phyloP scores from a whole-genome alignment of 2,329 filamentous ascomycete genomes.

The Alternaria gaisen region DNA sequence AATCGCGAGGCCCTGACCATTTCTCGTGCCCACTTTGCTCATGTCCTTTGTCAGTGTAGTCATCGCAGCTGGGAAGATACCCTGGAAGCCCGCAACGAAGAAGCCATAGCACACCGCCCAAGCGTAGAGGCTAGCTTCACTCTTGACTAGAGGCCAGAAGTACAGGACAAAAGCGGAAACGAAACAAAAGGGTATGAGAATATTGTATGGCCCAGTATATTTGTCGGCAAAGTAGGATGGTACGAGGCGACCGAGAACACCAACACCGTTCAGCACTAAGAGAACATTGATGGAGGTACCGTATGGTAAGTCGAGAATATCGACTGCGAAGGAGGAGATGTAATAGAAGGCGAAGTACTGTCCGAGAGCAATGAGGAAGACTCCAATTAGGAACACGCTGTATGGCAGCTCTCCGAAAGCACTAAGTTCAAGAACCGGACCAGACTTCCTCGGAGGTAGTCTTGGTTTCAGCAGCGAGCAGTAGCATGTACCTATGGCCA shows the following conservation, averaged over 20 bases:
- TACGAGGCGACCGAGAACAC: slow-evolving; percentile 64
- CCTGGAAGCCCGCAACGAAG: slow-evolving; percentile 56
- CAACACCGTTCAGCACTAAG: slow-evolving; percentile 66
- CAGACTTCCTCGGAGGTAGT: slow-evolving; percentile 55
- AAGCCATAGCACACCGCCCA: slow-evolving; percentile 59
- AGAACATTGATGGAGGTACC: slow-evolving; percentile 63
- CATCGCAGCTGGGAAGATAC: slow-evolving; percentile 56
- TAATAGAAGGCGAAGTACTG: slow-evolving; percentile 59
- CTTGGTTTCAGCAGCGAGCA: slow-evolving; percentile 53
- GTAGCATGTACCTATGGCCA: slow-evolving; percentile 54
- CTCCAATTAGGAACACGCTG: slow-evolving; percentile 46
- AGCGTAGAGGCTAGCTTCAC: slow-evolving; percentile 49
- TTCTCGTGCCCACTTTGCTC: slow-evolving; percentile 57
- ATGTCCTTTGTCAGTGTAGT: slow-evolving; percentile 58
- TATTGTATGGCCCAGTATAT: slow-evolving; percentile 64
- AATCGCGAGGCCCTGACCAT: slow-evolving; percentile 60
- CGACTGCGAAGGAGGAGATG: slow-evolving; percentile 52
- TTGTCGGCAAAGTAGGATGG: slow-evolving; percentile 64
- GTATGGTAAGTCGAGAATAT: slow-evolving; percentile 58
- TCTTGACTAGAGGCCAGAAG: slow-evolving; percentile 64
- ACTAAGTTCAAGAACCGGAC: slow-evolving; percentile 53
- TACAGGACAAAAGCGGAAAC: slow-evolving; percentile 61
- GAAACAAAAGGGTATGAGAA: slow-evolving; percentile 61
- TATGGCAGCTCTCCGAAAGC: slow-evolving; percentile 56
- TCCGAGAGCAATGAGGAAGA: slow-evolving; percentile 47